Evolutionary conservation across 2,329 filamentous ascomycete species (phyloP).

Genomic region (Trichoderma sp.): DNA sequence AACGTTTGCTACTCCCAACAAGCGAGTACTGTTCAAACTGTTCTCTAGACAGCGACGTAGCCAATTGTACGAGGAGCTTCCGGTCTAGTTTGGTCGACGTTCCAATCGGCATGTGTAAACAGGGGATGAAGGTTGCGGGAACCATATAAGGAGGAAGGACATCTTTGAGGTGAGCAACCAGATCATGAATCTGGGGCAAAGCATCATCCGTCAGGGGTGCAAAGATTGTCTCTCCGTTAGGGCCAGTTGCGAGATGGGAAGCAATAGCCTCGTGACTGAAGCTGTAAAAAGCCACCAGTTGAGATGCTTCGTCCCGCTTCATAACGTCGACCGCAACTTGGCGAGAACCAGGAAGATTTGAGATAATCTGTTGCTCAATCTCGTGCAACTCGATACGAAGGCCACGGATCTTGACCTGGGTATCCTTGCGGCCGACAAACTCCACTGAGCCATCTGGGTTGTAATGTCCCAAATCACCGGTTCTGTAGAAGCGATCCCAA

Average conservation of each 20-base stretch:
- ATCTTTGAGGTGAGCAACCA: neutral
- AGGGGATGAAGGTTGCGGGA: neutral
- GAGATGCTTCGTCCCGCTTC: neutral
- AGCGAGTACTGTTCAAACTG: neutral
- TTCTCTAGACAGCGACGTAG: neutral
- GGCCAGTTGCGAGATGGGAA: neutral
- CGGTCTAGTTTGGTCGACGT: conserved; percentile 12
- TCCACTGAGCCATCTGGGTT: conserved; percentile 32
- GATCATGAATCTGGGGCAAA: neutral
- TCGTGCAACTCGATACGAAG: conserved; percentile 15
- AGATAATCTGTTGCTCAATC: conserved; percentile 13
- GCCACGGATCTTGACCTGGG: conserved; percentile 19
- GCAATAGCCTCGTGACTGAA: neutral
- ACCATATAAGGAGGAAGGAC: conserved; percentile 15
- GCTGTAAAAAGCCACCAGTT: neutral
- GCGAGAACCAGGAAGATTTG: neutral
- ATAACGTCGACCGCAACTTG: conserved; percentile 11
- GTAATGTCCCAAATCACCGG: conserved; percentile 50
- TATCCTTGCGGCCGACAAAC: conserved; percentile 4
- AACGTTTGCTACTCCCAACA: neutral
- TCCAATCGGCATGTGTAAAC: conserved; percentile 4
- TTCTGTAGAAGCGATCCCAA: conserved; percentile 43
- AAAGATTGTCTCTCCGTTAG: neutral
- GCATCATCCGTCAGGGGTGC: neutral
- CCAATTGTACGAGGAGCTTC: neutral